Conservation (phyloP, 2,329 filamentous ascomycete species). For the Epichloe uncinata region DNA sequence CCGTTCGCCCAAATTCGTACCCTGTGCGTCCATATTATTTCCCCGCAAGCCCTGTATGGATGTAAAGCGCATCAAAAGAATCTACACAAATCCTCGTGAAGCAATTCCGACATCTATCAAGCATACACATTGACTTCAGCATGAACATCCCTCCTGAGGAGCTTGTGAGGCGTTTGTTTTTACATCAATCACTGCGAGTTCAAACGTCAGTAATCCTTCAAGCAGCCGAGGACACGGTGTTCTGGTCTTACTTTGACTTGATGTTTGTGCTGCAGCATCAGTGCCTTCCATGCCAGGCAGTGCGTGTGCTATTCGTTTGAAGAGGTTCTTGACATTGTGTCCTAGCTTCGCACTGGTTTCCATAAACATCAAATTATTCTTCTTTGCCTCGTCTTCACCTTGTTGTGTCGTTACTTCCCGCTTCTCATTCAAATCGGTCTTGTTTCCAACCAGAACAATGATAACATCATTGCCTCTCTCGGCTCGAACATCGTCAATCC, state of each 20-base stretch:
- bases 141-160: conserved; percentile 57
- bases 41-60: not conserved
- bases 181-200: conserved; percentile 69
- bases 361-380: conserved; percentile 96
- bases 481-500: conserved; percentile 95
- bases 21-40: not conserved
- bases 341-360: conserved; percentile 97
- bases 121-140: conserved; percentile 13
- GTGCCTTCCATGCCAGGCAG: conserved; percentile 95
- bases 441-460: conserved; percentile 96
- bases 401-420: conserved; percentile 92
- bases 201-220: conserved; percentile 12
- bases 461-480: conserved; percentile 98
- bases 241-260: conserved; percentile 57
- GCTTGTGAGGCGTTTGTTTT: conserved; percentile 63
- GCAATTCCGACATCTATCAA: not conserved
- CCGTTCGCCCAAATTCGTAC: not conserved
- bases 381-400: conserved; percentile 95
- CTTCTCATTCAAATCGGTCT: conserved; percentile 98
- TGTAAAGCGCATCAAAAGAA: not conserved
- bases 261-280: conserved; percentile 58
- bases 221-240: not conserved
- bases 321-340: conserved; percentile 94
- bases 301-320: conserved; percentile 96
- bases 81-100: not conserved